These are phyloP conservation scores for Thermochaetoides dissita DNA, from an alignment of 2,329 filamentous ascomycete genomes.

Conservation along the genomic window DNA sequence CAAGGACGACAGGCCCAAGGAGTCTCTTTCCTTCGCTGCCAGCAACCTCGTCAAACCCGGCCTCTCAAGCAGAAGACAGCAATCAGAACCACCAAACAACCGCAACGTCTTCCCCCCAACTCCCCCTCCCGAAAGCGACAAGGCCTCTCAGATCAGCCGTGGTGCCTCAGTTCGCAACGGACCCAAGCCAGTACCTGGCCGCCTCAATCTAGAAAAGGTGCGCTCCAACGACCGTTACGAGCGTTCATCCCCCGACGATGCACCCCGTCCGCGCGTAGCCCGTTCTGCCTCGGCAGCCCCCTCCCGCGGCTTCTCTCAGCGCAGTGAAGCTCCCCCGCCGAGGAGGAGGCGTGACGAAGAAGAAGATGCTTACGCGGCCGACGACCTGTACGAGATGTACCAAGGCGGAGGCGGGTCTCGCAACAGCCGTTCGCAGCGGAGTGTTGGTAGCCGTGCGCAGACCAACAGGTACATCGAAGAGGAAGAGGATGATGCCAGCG, in stretches of 20 bases:
- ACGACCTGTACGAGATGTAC: slow-evolving; percentile 57
- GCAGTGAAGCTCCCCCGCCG: slow-evolving; percentile 17
- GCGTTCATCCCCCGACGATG: slow-evolving; percentile 35
- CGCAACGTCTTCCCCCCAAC: slow-evolving; percentile 91
- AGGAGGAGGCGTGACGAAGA: slow-evolving; percentile 33
- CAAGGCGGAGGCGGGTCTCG: slow-evolving; percentile 26
- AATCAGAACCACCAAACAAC: slow-evolving; percentile 67
- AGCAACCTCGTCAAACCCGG: slow-evolving; percentile 85
- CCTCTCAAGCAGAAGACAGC: slow-evolving; percentile 65
- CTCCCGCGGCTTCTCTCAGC: slow-evolving; percentile 29
- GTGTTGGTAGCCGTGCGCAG: slow-evolving; percentile 21
- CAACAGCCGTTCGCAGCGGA: slow-evolving; percentile 25
- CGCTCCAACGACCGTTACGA: slow-evolving; percentile 40
- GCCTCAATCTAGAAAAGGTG: slow-evolving; percentile 47
- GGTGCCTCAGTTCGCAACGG: slow-evolving; percentile 49
- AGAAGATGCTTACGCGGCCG: slow-evolving; percentile 49
- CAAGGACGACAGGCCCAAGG: slow-evolving; percentile 67
- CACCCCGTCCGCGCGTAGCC: slow-evolving; percentile 23
- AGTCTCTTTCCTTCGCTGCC: slow-evolving; percentile 81
- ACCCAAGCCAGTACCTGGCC: slow-evolving; percentile 45
- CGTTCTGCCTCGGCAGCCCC: slow-evolving; percentile 34
- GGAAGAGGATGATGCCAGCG: slow-evolving; percentile 62
- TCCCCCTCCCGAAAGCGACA: slow-evolving; percentile 84
- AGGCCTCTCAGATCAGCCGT: slow-evolving; percentile 34
- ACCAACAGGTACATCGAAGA: slow-evolving; percentile 57